Evolutionary conservation across 257 asterid species (phyloP), one percentile per base, ranked within the genome.

Genomic region (Pogostemon cablin): DNA sequence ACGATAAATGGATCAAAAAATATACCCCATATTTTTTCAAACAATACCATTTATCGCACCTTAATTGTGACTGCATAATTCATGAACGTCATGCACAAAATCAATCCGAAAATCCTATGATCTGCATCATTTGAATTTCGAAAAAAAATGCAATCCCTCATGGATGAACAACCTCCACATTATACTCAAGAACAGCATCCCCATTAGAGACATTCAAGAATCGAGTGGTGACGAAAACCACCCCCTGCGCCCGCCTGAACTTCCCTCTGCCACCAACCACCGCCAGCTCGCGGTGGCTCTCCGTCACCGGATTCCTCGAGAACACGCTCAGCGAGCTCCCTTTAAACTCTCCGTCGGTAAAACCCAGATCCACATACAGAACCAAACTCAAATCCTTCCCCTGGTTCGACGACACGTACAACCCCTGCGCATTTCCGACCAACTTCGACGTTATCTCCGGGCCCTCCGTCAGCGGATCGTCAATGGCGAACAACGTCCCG

Each of bases 281-380:
- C 56, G 84, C 88, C 77, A 84, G 3, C 63, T 84, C 86, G 0
- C 88, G 79, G 41, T 6, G 58, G 34, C 4, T 67, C 81, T 84
- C 88, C 72, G 72, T 77, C 9, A 84, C 44, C 69, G 86, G 88
- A 46, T 79, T 84, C 81, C 88, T 81, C 67, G 88, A 84, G 5
- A 84, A 69, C 69, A 79, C 81, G 58, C 86, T 81, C 1, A 84
- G 8, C 9, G 86, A 81, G n/a, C 86, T 81, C 71, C 88, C 88
- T 0, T 78, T 74, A 52, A 78, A 78, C 64, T 55, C 1, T 3
- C 86, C 86, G 0, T n/a, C 8, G 4, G 88, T 84, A 58, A 84
- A 79, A 2, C 76, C 84, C 4, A 78, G 61, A 71, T 80, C 85
- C 0, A 70, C 61, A 40, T 73, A 81, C 81, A 83, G 1, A 0